Percentiles rank a stretch among this genome's conserved stretches.
Evolutionary conservation across 2,329 filamentous ascomycete genomes (phyloP).

Genomic region (Pseudophaeomoniella oleicola): DNA sequence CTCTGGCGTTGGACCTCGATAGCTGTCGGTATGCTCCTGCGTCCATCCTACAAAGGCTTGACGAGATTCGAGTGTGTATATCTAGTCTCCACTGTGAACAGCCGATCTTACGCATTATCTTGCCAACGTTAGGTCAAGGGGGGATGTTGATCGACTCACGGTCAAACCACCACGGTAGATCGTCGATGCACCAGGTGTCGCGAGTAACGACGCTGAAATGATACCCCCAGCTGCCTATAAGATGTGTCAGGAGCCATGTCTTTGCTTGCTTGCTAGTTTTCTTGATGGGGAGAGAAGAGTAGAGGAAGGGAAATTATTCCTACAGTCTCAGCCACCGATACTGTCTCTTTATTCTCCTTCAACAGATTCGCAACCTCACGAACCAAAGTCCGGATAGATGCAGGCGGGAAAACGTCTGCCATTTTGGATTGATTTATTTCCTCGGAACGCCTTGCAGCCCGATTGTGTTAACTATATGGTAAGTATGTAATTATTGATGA

Average conservation of each 20-base stretch:
- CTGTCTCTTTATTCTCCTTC: conserved; percentile 39
- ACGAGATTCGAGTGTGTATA: conserved; percentile 45
- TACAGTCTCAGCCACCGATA: conserved; percentile 49
- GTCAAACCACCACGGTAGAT: conserved; percentile 51
- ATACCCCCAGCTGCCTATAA: conserved; percentile 45
- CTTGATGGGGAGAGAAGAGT: not conserved
- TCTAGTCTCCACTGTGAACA: too few species aligned
- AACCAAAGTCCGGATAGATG: conserved; percentile 26
- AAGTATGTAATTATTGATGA: too few species aligned
- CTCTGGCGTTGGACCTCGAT: conserved; percentile 44
- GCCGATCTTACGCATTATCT: too few species aligned
- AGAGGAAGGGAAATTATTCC: conserved; percentile 3
- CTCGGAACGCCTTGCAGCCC: too few species aligned
- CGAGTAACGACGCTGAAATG: conserved; percentile 43
- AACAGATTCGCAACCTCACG: conserved; percentile 38
- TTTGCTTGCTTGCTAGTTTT: not conserved
- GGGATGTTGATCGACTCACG: conserved; percentile 11
- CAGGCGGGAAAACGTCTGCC: conserved; percentile 16
- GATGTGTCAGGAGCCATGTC: not conserved
- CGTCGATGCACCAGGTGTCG: conserved; percentile 40
- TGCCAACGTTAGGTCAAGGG: too few species aligned
- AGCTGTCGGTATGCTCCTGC: conserved; percentile 32
- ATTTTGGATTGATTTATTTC: conserved; percentile 10
- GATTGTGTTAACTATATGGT: too few species aligned
- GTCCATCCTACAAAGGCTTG: conserved; percentile 49